These are phyloP conservation scores for Sodiomyces alkalinus DNA, from an alignment of 2,329 filamentous ascomycete genomes.

Conservation along the genomic window DNA sequence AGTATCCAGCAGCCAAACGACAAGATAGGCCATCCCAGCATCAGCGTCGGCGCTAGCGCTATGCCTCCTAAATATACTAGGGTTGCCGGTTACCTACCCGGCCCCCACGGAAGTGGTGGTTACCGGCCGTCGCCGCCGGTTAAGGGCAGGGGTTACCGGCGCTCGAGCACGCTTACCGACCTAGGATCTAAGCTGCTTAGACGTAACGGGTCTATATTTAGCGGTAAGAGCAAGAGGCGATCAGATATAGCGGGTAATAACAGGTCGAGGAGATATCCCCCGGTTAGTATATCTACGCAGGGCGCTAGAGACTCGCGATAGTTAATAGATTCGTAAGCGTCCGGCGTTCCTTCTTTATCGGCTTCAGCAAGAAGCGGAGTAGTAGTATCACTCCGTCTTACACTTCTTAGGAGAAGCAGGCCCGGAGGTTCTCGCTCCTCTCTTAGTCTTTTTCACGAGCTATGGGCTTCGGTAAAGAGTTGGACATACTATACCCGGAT, in stretches of 20 bases:
- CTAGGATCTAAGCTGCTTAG: slow-evolving; percentile 76
- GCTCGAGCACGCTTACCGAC: slow-evolving; percentile 63
- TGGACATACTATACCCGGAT: slow-evolving; percentile 16
- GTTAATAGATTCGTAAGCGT: slow-evolving; percentile 54
- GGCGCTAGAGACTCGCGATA: slow-evolving; percentile 37
- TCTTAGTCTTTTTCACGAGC: slow-evolving; percentile 49
- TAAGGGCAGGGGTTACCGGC: slow-evolving; percentile 43
- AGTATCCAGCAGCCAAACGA: slow-evolving; percentile 74
- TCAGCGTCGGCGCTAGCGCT: too few relatives aligned
- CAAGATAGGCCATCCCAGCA: slow-evolving; percentile 47
- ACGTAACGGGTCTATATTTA: slow-evolving; percentile 67
- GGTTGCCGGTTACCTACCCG: slow-evolving; percentile 41
- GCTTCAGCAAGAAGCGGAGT: slow-evolving; percentile 54
- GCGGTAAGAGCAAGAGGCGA: slow-evolving; percentile 32
- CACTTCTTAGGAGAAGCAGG: slow-evolving; percentile 38
- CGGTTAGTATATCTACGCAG: slow-evolving; percentile 73
- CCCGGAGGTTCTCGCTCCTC: slow-evolving; percentile 59
- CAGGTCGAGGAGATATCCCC: slow-evolving; percentile 68
- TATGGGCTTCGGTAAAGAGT: slow-evolving; percentile 44
- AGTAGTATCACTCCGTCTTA: slow-evolving; percentile 48
- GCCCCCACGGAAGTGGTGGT: too few relatives aligned
- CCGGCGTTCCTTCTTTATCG: slow-evolving; percentile 57
- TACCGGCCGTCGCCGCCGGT: slow-evolving; percentile 7
- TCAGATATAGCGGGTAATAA: slow-evolving; percentile 16
- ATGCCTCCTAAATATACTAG: slow-evolving; percentile 42